Evolutionary conservation across 2,329 filamentous ascomycete genomes (phyloP).

Genomic region (Alternaria incomplexa): DNA sequence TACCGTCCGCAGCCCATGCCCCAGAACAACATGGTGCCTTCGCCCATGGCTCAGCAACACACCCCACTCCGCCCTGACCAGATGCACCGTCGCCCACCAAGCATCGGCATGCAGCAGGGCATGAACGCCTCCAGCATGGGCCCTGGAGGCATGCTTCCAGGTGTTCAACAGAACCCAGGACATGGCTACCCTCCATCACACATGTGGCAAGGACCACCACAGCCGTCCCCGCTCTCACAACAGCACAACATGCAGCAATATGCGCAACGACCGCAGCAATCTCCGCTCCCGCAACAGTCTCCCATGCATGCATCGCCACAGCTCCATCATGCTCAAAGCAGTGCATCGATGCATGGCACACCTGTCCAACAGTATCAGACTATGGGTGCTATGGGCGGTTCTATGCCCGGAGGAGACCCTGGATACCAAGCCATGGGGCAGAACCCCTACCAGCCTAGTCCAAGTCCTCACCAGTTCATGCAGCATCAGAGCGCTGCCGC

Average conservation of each 20-base stretch:
- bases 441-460: conserved; percentile 57
- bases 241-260: conserved; percentile 56
- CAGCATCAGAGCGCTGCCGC: conserved; percentile 50
- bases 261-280: conserved; percentile 51
- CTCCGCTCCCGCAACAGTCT: conserved; percentile 55
- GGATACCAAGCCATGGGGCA: conserved; percentile 56
- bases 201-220: conserved; percentile 58
- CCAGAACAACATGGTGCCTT: conserved; percentile 74
- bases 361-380: conserved; percentile 54
- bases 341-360: conserved; percentile 50
- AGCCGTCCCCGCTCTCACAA: conserved; percentile 56
- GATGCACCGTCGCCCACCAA: conserved; percentile 71
- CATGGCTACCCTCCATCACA: conserved; percentile 55
- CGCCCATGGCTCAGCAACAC: conserved; percentile 73
- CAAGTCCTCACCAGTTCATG: conserved; percentile 56
- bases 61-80: conserved; percentile 65
- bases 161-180: conserved; percentile 50
- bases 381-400: conserved; percentile 53
- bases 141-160: conserved; percentile 45
- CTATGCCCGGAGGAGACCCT: conserved; percentile 29
- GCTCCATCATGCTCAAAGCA: conserved; percentile 54
- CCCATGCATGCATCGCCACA: conserved; percentile 58
- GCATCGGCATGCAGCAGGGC: conserved; percentile 42
- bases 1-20: conserved; percentile 76
- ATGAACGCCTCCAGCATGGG: conserved; percentile 42